These are phyloP conservation scores for Nicotiana sylvestris DNA, from an alignment of 257 asterid genomes.

Conservation along the genomic window DNA sequence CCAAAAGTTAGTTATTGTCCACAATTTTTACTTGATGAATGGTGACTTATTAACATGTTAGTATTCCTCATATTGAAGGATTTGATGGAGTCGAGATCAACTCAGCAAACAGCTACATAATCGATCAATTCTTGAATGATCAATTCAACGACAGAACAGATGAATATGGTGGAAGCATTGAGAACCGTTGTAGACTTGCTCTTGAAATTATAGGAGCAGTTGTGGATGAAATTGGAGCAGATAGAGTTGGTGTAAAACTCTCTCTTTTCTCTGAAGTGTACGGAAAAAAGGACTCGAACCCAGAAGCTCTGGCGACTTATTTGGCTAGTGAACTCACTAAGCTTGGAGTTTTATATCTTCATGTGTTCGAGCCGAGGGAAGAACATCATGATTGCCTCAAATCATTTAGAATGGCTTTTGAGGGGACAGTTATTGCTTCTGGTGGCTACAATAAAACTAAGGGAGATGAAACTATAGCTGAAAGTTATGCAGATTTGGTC, in stretches of 20 bases:
- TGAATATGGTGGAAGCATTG: slow-evolving; percentile 71
- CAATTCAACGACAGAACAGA: slow-evolving; percentile 80
- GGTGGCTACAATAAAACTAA: slow-evolving; percentile 49
- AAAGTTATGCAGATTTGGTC: slow-evolving; percentile 45
- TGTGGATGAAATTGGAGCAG: slow-evolving; percentile 63
- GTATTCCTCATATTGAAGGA: slow-evolving; percentile 28
- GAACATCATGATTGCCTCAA: slow-evolving; percentile 1
- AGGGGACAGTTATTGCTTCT: slow-evolving; percentile 50
- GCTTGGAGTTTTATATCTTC: slow-evolving; percentile 41
- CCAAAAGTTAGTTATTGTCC: no score
- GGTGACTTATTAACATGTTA: background rate
- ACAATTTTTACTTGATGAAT: background rate
- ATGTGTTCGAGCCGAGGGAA: slow-evolving; percentile 41
- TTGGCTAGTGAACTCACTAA: slow-evolving; percentile 11
- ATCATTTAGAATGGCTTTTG: slow-evolving; percentile 31
- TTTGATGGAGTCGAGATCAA: slow-evolving; percentile 93
- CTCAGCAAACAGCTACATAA: slow-evolving; percentile 90
- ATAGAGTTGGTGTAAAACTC: slow-evolving; percentile 66
- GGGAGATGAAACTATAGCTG: slow-evolving; percentile 42
- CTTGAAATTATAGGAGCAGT: slow-evolving; percentile 57
- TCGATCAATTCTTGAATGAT: slow-evolving; percentile 76
- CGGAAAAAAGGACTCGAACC: slow-evolving; percentile 34
- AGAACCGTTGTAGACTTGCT: slow-evolving; percentile 66
- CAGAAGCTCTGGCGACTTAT: slow-evolving; percentile 57
- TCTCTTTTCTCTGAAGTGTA: slow-evolving; percentile 87